Conservation (phyloP, 345 rosid genomes). For the Hirschfeldia incana region DNA sequence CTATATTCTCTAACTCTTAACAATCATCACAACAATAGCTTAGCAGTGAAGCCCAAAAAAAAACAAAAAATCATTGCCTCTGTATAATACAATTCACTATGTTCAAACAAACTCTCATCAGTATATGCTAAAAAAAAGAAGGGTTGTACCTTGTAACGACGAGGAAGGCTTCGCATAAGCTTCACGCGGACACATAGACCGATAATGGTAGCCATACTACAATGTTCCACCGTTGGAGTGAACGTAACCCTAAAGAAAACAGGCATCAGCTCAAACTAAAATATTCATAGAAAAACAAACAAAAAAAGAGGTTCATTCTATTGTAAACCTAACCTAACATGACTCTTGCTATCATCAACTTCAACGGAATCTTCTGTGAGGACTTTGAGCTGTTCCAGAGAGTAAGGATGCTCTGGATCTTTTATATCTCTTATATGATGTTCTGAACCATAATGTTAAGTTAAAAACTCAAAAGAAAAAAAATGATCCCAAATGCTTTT, state of each 20-base stretch:
- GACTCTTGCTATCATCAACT: slow-evolving; percentile 63
- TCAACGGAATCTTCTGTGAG: slow-evolving; percentile 87
- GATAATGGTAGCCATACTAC: slow-evolving; percentile 91
- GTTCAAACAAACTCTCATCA: too few species aligned
- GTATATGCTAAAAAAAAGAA: too few species aligned
- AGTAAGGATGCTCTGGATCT: slow-evolving; percentile 95
- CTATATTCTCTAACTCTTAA: neutral
- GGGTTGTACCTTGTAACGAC: slow-evolving; percentile 77
- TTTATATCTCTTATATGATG: slow-evolving; percentile 87
- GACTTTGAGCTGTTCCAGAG: slow-evolving; percentile 94
- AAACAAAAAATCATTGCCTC: too few species aligned
- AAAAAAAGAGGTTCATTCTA: neutral
- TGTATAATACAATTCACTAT: too few species aligned
- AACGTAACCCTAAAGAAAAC: slow-evolving; percentile 64
- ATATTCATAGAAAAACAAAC: neutral
- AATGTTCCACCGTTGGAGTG: slow-evolving; percentile 92
- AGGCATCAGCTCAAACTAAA: neutral
- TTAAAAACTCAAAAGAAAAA: neutral
- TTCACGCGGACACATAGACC: slow-evolving; percentile 93
- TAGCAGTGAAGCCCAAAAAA: neutral
- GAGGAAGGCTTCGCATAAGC: slow-evolving; percentile 85
- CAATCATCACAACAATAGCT: neutral
- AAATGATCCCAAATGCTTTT: neutral
- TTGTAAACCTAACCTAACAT: slow-evolving; percentile 58
- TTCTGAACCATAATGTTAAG: slow-evolving; percentile 32